Base-by-base conservation (phyloP, 495 filamentous ascomycete genomes). In the Tuber aestivum region DNA sequence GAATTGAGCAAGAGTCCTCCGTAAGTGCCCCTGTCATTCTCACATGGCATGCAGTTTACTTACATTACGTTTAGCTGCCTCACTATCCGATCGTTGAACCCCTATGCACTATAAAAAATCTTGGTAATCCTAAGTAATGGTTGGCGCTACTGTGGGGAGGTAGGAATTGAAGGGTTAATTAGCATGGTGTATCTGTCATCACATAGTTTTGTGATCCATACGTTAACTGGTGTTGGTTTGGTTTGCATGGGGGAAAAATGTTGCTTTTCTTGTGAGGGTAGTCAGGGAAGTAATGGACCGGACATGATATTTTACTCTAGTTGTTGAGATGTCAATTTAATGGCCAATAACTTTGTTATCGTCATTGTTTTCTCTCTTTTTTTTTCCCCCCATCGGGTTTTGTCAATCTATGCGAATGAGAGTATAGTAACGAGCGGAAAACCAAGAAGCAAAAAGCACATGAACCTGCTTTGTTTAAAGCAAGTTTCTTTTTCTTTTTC, bases 1-100 rank as follows among this genome's bases (percentile, higher is more conserved):
- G 95, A 99, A 85, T 88, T 99, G 81, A 93, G 88, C 87, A 99
- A 98, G 92, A 98, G 95, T 84, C 95, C 95, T 85, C 95, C 95
- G 93, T 98, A 92, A 87, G 95, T 92, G 71, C 38, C 70, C 69
- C 41, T 50, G 56, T 41, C 21, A 69, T 41, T 1, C 37, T 45
- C 27, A 27, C 37, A 32, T 72, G 32, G 38, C 35, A 27, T 16
- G 21, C 27, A 69, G 41, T 73, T 27, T 74, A 71, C 84, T 89
- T 86, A 86, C 87, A 76, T 74, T 73, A 74, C 44, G 37, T 81
- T 41, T 77, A 98, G 95, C 72, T 99, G 95, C 87, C 86, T 99
- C 83, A 99, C 95, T 10, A 97, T 99, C 83, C 94, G 95, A 72
- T 97, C 95, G 41, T 87, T 99, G 79, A 99, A 99, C 87, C 95